These are phyloP conservation scores for Fusarium buharicum DNA, from an alignment of 2,329 filamentous ascomycete genomes.

Conservation along the genomic window DNA sequence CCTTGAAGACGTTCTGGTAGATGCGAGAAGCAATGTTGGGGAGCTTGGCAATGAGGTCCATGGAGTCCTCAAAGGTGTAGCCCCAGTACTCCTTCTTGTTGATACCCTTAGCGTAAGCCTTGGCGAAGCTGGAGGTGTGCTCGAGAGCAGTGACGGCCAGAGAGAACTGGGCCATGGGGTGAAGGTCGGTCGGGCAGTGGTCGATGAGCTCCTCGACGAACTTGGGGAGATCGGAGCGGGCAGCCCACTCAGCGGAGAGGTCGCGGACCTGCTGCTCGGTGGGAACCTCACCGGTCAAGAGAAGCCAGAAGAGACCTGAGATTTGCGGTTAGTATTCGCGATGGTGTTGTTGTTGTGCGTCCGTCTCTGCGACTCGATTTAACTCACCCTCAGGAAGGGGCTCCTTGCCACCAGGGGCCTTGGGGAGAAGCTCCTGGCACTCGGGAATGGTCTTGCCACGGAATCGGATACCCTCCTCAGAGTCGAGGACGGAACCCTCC, in stretches of 20 bases:
- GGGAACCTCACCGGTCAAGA: conserved; percentile 97
- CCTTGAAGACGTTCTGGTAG: conserved; percentile 99
- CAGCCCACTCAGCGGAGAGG: conserved; percentile 98
- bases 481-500: conserved; percentile 98
- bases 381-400: conserved; percentile 87
- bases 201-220: conserved; percentile 99
- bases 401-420: conserved; percentile 95
- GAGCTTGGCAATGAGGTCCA: conserved; percentile 99
- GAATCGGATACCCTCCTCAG: conserved; percentile 99
- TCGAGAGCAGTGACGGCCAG: conserved; percentile 97
- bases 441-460: conserved; percentile 99
- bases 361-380: neutral
- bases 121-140: conserved; percentile 96
- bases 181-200: conserved; percentile 97
- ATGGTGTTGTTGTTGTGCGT: neutral
- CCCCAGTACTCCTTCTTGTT: conserved; percentile 99
- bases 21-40: conserved; percentile 97
- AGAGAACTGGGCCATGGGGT: conserved; percentile 99
- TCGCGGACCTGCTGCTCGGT: conserved; percentile 98
- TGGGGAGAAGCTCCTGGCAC: conserved; percentile 96
- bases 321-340: conserved; percentile 26
- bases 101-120: conserved; percentile 98
- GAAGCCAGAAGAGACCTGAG: conserved; percentile 96
- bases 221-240: conserved; percentile 95
- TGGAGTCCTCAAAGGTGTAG: conserved; percentile 99